Base-by-base conservation (phyloP, 176 grass and related monocot genomes). In the Neostapfia colusana region DNA sequence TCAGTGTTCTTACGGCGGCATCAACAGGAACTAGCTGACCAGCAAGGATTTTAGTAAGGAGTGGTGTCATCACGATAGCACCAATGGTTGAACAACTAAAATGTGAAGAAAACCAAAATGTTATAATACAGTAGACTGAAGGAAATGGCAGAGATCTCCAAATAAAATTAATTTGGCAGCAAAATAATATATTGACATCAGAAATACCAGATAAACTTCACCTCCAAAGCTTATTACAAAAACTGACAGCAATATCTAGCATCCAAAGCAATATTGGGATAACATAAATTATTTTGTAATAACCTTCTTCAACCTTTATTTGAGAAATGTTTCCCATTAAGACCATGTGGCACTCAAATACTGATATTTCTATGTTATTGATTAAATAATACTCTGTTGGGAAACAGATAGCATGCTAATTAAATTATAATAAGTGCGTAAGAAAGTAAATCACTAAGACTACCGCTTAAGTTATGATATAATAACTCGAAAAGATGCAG, bases 51-150 rank as follows among this genome's bases (percentile, higher is more conserved):
- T 95, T 92, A 72, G 95, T 99, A 59, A 99, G 87, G 56, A 99
- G 91, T 56, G 91, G 95, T 56, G 95, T 99, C 95, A 95, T 99
- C 9, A 94, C 48, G 77, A 99, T 99, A 80, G 95, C 95, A 82
- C 95, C 95, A 83, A 99, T 77, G 50, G 91, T 99, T 1, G 95
- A 99, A 85, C 91, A 94, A 60, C 95, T 99, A 72, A 81, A 85
- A 86, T 75, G 61, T 69, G 25, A 78, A 39, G 8, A 69, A 53
- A 65, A 38, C 2, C 16, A 58, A 48, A 26, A 81, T 73, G 44
- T 72, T 68, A 83, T 31, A 51, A 67, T 23, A 70, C 38, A 68
- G 51, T 37, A 70, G 11, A 65, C 41, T 67, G 69, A 74, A 86
- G 41, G 45, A 83, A 57, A 21, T 9, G 63, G 64, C 18, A 26